These are phyloP conservation scores for Jasminum sambac DNA, from an alignment of 257 asterid species.

Conservation along the genomic window DNA sequence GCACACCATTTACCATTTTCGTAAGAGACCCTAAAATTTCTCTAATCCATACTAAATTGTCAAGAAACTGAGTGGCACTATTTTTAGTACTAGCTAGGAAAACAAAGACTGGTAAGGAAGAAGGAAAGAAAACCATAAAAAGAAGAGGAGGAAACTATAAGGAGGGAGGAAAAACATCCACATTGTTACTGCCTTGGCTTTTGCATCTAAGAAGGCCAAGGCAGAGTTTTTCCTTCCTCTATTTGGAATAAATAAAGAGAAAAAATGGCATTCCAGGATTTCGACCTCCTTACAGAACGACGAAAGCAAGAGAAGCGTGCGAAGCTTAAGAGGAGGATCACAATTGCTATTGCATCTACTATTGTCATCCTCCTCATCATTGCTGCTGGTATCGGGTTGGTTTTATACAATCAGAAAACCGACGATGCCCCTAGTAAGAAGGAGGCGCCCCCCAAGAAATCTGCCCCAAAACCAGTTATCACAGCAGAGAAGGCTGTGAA, in stretches of 20 bases:
- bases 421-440: not conserved
- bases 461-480: not conserved
- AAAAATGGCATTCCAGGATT: constrained; percentile 91
- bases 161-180: not conserved
- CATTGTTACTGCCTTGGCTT: constrained; percentile 71
- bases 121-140: constrained; percentile 1
- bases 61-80: constrained; percentile 23
- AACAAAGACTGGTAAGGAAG: not conserved
- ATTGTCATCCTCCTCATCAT: constrained; percentile 40
- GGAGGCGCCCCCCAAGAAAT: not conserved
- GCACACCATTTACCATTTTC: constrained; percentile 17
- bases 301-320: constrained; percentile 46
- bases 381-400: constrained; percentile 50
- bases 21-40: constrained; percentile 48
- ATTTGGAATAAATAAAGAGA: not conserved
- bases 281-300: constrained; percentile 80
- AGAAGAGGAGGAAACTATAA: constrained; percentile 1
- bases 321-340: constrained; percentile 39
- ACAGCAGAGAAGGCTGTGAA: constrained; percentile 44
- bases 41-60: constrained; percentile 40
- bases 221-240: constrained; percentile 41
- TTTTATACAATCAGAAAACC: constrained; percentile 26
- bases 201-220: constrained; percentile 46
- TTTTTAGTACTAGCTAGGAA: constrained; percentile 20
- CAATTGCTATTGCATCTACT: constrained; percentile 36